Percentiles rank a stretch among this genome's conserved stretches.
Conservation (phyloP, 106 monocot species). For the Acorus gramineus region DNA sequence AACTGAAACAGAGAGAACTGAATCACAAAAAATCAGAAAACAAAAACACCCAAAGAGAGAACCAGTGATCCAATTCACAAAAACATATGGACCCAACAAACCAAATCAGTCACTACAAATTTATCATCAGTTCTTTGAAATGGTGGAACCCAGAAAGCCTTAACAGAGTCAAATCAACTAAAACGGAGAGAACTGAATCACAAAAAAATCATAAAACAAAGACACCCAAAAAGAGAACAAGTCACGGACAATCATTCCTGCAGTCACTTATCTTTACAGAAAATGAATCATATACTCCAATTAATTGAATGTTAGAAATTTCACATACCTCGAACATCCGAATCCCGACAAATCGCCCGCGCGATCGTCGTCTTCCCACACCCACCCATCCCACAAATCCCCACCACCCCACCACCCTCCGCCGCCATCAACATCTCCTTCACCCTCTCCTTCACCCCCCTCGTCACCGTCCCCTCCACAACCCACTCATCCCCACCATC, state of each 20-base stretch:
- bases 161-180: too few relatives aligned
- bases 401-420: conserved; percentile 21
- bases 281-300: background rate
- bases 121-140: too few relatives aligned
- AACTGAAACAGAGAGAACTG: conserved; percentile 9
- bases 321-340: conserved; percentile 30
- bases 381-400: conserved; percentile 61
- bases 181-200: conserved; percentile 11
- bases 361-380: conserved; percentile 58
- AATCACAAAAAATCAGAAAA: conserved; percentile 4
- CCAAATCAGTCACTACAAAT: too few relatives aligned
- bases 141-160: too few relatives aligned
- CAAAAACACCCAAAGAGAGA: background rate
- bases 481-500: conserved; percentile 3
- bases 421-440: conserved; percentile 35
- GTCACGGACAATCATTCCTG: too few relatives aligned
- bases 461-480: conserved; percentile 14
- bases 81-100: too few relatives aligned
- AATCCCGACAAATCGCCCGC: conserved; percentile 35
- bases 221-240: background rate
- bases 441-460: conserved; percentile 34
- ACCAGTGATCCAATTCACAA: too few relatives aligned
- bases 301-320: background rate
- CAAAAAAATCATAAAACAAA: background rate
- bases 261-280: too few relatives aligned